Conservation (phyloP, 805 yeast species). For the Yueomyces sinensis region DNA sequence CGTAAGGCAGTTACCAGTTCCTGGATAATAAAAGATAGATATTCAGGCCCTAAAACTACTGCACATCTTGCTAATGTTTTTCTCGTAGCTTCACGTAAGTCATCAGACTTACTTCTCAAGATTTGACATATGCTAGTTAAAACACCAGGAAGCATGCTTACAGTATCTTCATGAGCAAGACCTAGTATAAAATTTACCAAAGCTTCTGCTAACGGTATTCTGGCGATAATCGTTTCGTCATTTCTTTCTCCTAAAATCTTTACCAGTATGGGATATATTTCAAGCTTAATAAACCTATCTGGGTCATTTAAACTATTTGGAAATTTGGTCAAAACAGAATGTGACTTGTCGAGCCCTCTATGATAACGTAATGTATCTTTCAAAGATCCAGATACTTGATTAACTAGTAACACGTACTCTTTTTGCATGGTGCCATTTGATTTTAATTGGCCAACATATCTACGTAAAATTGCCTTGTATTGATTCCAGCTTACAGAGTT, state of each 20-base stretch:
- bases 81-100: slow-evolving; percentile 75
- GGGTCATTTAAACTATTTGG: slow-evolving; percentile 26
- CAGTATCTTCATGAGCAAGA: slow-evolving; percentile 42
- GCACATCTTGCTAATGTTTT: slow-evolving; percentile 58
- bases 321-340: slow-evolving; percentile 20
- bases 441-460: slow-evolving; percentile 45
- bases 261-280: slow-evolving; percentile 48
- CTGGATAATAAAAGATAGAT: slow-evolving; percentile 58
- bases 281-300: slow-evolving; percentile 37
- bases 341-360: slow-evolving; percentile 9
- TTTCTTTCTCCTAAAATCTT: slow-evolving; percentile 50
- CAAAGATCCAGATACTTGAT: slow-evolving; percentile 40
- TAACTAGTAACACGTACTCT: slow-evolving; percentile 45
- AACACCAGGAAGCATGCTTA: slow-evolving; percentile 60
- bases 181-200: slow-evolving; percentile 53
- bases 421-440: slow-evolving; percentile 37
- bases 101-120: slow-evolving; percentile 73
- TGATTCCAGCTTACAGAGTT: slow-evolving; percentile 63
- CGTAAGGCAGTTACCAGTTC: slow-evolving; percentile 70
- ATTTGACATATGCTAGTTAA: slow-evolving; percentile 83
- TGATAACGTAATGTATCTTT: slow-evolving; percentile 21
- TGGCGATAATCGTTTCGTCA: slow-evolving; percentile 61
- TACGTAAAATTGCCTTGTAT: slow-evolving; percentile 56
- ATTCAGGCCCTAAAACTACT: slow-evolving; percentile 52
- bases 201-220: slow-evolving; percentile 77